phyloP scores from a whole-genome alignment of 176 grass and related monocot genomes.

The Miscanthus lutarioriparius region DNA sequence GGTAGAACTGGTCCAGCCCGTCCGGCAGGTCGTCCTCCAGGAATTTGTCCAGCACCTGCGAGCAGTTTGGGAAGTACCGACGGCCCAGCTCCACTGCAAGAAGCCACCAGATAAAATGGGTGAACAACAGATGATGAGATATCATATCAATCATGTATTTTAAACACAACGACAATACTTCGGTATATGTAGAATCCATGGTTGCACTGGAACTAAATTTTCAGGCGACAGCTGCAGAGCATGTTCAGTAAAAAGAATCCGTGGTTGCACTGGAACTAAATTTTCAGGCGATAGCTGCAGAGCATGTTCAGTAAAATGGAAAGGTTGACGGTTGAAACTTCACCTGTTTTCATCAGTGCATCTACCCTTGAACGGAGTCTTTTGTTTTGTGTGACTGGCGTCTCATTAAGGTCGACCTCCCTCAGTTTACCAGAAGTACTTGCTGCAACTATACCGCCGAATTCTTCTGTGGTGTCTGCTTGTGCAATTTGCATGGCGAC shows the following conservation, averaged over 20 bases:
- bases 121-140: not conserved
- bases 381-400: conserved; percentile 78
- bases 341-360: conserved; percentile 88
- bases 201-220: no score
- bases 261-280: not conserved
- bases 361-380: conserved; percentile 77
- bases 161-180: not conserved
- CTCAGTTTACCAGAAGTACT: conserved; percentile 65
- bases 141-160: not conserved
- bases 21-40: conserved; percentile 64
- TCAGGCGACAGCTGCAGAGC: no score
- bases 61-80: conserved; percentile 86
- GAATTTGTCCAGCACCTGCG: conserved; percentile 79
- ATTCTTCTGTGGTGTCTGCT: conserved; percentile 69
- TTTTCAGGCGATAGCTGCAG: not conserved
- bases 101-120: conserved; percentile 8
- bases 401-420: conserved; percentile 96
- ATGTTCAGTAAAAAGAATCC: not conserved
- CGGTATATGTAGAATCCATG: not conserved
- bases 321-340: not conserved
- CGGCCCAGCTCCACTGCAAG: conserved; percentile 81
- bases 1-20: conserved; percentile 44
- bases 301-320: not conserved
- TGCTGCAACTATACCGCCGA: conserved; percentile 48
- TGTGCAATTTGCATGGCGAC: conserved; percentile 95